These are phyloP conservation scores for Microdochium bolleyi DNA, from an alignment of 2,329 filamentous ascomycete genomes.

Conservation along the genomic window DNA sequence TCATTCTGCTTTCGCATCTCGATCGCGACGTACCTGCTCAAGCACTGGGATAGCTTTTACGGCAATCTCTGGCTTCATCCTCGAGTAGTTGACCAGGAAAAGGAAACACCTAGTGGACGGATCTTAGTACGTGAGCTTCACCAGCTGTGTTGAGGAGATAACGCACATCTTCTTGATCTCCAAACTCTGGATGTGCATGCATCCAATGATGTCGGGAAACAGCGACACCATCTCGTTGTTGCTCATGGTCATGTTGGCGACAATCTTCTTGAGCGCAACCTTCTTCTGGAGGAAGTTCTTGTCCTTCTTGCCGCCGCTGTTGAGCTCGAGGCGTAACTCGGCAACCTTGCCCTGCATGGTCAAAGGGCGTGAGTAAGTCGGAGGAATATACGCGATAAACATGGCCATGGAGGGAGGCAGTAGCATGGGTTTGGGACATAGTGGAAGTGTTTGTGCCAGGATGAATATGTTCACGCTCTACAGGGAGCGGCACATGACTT, in stretches of 20 bases:
- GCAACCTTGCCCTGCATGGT: slow-evolving; percentile 91
- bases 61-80: slow-evolving; percentile 89
- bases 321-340: slow-evolving; percentile 89
- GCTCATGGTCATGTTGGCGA: slow-evolving; percentile 99
- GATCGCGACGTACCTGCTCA: slow-evolving; percentile 52
- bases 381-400: slow-evolving; percentile 46
- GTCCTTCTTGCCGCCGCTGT: slow-evolving; percentile 92
- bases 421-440: slow-evolving; percentile 1
- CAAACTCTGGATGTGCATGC: slow-evolving; percentile 89
- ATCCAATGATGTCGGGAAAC: slow-evolving; percentile 89
- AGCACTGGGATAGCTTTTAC: slow-evolving; percentile 86
- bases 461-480: not conserved
- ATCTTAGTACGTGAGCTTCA: slow-evolving; percentile 17
- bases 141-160: not conserved
- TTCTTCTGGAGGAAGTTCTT: slow-evolving; percentile 94
- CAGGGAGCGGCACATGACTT: not conserved
- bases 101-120: slow-evolving; percentile 73
- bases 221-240: slow-evolving; percentile 99
- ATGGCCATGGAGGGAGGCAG: slow-evolving; percentile 25
- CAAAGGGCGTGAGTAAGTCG: slow-evolving; percentile 42
- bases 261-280: slow-evolving; percentile 98
- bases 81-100: slow-evolving; percentile 93
- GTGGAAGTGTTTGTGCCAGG: not conserved
- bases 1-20: not conserved
- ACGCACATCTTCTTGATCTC: slow-evolving; percentile 99